A percentile compares a stretch with the other conserved stretches of the same genome.
Conservation (phyloP, 208 protist genomes). For the Trypanosoma vivax region DNA sequence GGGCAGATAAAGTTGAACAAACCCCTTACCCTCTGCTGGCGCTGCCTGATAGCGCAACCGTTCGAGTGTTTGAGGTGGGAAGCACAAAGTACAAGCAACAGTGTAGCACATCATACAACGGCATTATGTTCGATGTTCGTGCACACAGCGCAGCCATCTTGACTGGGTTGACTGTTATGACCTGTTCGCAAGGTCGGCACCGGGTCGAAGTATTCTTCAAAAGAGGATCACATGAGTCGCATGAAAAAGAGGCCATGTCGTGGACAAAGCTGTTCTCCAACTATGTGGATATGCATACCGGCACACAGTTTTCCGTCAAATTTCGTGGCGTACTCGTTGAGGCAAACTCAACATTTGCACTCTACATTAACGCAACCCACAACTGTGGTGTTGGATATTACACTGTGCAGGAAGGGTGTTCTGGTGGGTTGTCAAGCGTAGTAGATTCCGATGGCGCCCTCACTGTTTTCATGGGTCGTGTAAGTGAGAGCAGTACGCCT, state of each 20-base stretch:
- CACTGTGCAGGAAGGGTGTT: slow-evolving; percentile 72
- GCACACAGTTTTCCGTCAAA: slow-evolving; percentile 52
- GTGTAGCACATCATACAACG: slow-evolving; percentile 76
- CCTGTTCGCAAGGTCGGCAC: slow-evolving; percentile 61
- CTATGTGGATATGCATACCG: slow-evolving; percentile 65
- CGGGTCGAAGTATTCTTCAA: slow-evolving; percentile 82
- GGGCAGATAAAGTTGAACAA: slow-evolving; percentile 28
- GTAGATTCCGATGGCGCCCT: slow-evolving; percentile 79
- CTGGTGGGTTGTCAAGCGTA: slow-evolving; percentile 57
- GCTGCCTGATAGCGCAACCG: slow-evolving; percentile 48
- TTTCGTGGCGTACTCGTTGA: slow-evolving; percentile 57
- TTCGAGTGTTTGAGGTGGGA: slow-evolving; percentile 78
- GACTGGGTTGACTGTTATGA: slow-evolving; percentile 61
- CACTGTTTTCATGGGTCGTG: slow-evolving; percentile 68
- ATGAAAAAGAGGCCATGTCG: slow-evolving; percentile 45
- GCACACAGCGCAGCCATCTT: slow-evolving; percentile 65
- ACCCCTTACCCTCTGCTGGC: slow-evolving; percentile 51
- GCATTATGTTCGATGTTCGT: slow-evolving; percentile 87
- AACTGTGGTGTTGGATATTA: slow-evolving; percentile 87
- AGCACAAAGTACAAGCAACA: slow-evolving; percentile 63
- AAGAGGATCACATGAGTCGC: slow-evolving; percentile 53
- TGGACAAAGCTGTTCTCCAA: slow-evolving; percentile 76
- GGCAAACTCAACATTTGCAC: slow-evolving; percentile 56
- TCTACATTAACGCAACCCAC: slow-evolving; percentile 87
- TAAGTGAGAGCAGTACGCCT: slow-evolving; percentile 62